These are phyloP conservation scores for Plasmodium billcollinsi DNA, from an alignment of 169 alveolate genomes.

Conservation along the genomic window DNA sequence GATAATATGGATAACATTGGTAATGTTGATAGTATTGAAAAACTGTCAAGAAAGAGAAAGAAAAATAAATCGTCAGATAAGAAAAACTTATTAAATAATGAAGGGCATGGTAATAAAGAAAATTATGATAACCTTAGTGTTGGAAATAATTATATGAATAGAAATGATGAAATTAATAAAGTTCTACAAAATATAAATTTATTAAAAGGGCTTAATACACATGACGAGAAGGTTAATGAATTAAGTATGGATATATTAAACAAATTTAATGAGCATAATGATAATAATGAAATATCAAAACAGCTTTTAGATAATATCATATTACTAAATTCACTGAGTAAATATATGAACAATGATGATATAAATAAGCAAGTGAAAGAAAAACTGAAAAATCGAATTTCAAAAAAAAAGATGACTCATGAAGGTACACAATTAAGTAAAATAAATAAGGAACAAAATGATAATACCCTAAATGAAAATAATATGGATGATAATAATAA, in stretches of 20 bases:
- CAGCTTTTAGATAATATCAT: constrained; percentile 15
- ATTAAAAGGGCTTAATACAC: background rate
- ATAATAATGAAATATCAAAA: constrained; percentile 19
- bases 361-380: background rate
- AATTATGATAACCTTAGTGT: background rate
- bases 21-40: background rate
- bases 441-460: background rate
- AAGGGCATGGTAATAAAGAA: background rate
- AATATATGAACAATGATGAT: background rate
- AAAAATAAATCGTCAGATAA: background rate
- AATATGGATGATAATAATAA: background rate
- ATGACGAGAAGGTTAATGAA: background rate
- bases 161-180: constrained; percentile 6
- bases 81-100: background rate
- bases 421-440: constrained; percentile 4
- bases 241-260: background rate
- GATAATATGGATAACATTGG: background rate
- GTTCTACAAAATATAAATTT: background rate
- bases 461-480: background rate
- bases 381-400: constrained; percentile 3
- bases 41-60: background rate
- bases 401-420: background rate
- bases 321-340: constrained; percentile 6
- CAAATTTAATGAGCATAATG: constrained; percentile 1
- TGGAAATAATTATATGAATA: constrained; percentile 11